Evolutionary conservation across 2,329 filamentous ascomycete species (phyloP), one percentile per base, ranked within the genome.

Genomic region (Aplosporella prunicola): DNA sequence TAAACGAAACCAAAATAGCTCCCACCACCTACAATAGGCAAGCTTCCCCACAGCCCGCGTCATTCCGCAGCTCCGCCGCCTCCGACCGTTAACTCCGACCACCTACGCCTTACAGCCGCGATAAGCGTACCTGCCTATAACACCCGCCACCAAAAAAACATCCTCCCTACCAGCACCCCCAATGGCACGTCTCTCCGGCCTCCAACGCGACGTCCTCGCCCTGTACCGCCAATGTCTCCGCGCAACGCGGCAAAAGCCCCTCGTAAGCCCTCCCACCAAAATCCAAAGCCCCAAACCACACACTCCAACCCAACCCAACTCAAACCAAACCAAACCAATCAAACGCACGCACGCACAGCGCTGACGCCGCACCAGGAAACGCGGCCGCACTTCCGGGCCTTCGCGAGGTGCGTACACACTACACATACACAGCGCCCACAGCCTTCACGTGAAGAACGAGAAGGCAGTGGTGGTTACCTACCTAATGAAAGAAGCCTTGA

Each of bases 161-260:
- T 29, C 6, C 5, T 9, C 14, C 15, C 13, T 16, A 16, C 14
- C 7, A 28, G 13, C 9, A 29, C 14, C 11, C 13, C 22, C 18
- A n/a, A 61, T 61, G 58, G 49, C 48, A 15, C 72, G 77, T 50
- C 67, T 88, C 17, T 93, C 88, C 6, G 91, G 91, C 23, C 68
- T 96, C n/a, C 89, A 96, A 57, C 80, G 76, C 51, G 86, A 94
- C 52, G 89, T 95, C 3, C 61, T 96, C 35, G 71, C 78, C 22
- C 74, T 98, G 10, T 98, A 96, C 58, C 78, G 89, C 41, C 75
- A 78, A 55, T 96, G 89, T 52, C 67, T 98, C 17, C 76, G 88
- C 42, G 84, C 83, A 52, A 78, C 81, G 42, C 76, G 80, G 43
- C 80, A 78, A 52, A 96, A 98, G 60, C 86, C 88, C 33, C 56